Conservation (phyloP, 1,284 basidiomycete genomes). For the Ceratobasidium papillatum region DNA sequence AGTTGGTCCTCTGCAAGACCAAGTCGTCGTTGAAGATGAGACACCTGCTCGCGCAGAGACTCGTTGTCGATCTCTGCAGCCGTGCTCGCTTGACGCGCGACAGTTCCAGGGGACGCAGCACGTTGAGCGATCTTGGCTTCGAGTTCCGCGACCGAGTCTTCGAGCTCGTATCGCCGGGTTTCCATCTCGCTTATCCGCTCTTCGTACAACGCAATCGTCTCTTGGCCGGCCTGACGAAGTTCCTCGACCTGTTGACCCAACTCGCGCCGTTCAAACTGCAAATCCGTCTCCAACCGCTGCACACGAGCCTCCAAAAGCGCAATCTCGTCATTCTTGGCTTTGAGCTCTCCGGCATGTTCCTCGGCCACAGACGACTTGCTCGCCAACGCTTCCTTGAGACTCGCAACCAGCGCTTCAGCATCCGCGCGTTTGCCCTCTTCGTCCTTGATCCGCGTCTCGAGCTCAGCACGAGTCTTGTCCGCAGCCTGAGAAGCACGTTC, state of each 20-base stretch:
- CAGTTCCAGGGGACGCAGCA: constrained; percentile 55
- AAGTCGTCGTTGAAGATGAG: constrained; percentile 84
- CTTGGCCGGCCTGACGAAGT: constrained; percentile 85
- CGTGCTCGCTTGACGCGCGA: constrained; percentile 59
- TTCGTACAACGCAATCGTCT: constrained; percentile 93
- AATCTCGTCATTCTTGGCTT: constrained; percentile 66
- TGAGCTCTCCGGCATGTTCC: constrained; percentile 61
- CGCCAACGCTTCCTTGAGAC: constrained; percentile 62
- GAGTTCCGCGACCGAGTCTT: constrained; percentile 70
- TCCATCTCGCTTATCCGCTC: constrained; percentile 79
- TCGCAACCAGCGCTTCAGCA: constrained; percentile 56
- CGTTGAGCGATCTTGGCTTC: constrained; percentile 60
- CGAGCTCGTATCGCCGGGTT: constrained; percentile 77
- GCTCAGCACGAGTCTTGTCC: constrained; percentile 46
- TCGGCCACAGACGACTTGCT: constrained; percentile 63
- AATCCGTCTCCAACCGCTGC: constrained; percentile 59
- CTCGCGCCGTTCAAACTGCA: constrained; percentile 73
- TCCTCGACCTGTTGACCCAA: constrained; percentile 78
- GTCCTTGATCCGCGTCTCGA: constrained; percentile 60
- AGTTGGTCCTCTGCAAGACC: constrained; percentile 82
- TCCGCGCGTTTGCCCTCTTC: constrained; percentile 51
- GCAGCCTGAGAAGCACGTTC: neutral
- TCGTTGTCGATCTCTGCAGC: constrained; percentile 94
- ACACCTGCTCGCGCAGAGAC: constrained; percentile 84
- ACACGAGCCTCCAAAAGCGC: constrained; percentile 61